Evolutionary conservation across 2,329 filamentous ascomycete genomes (phyloP).

Genomic region (Paecilomyces sp.): DNA sequence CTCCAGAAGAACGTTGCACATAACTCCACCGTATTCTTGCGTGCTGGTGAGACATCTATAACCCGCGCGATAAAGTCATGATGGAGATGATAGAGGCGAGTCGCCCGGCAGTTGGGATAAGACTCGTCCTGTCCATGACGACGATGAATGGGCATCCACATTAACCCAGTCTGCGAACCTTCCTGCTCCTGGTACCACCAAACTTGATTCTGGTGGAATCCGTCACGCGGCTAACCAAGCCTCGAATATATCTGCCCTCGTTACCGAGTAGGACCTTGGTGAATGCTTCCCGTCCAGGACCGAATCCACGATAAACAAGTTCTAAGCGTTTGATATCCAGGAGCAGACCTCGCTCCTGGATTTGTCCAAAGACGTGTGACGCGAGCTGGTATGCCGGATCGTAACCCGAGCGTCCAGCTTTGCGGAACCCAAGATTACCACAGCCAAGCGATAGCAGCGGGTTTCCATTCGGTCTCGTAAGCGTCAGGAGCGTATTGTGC

Average conservation of each 20-base stretch:
- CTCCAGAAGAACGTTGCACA: not conserved
- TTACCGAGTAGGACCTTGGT: constrained; percentile 81
- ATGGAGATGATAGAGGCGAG: not conserved
- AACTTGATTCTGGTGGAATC: constrained; percentile 92
- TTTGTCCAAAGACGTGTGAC: constrained; percentile 72
- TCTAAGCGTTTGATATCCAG: constrained; percentile 70
- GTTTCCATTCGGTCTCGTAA: constrained; percentile 73
- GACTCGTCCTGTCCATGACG: not conserved
- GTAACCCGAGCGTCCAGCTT: constrained; percentile 71
- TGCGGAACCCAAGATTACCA: constrained; percentile 88
- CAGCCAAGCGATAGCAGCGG: constrained; percentile 72
- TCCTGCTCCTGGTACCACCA: constrained; percentile 81
- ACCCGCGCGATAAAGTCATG: not conserved
- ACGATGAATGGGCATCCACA: constrained; percentile 1
- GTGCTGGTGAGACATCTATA: not conserved
- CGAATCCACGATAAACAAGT: constrained; percentile 78
- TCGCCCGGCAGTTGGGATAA: not conserved
- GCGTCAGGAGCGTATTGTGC: constrained; percentile 92
- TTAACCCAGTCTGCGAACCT: constrained; percentile 71
- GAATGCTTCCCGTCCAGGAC: constrained; percentile 77
- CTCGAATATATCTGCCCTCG: constrained; percentile 70
- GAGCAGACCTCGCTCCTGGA: constrained; percentile 74
- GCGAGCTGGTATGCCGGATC: constrained; percentile 89
- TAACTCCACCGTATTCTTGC: not conserved
- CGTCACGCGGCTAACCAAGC: constrained; percentile 69